Percentiles rank a stretch among this genome's conserved stretches.
Evolutionary conservation across 768 basidiomycete genomes (phyloP).

Genomic region (Naganishia vaughanmartiniae): DNA sequence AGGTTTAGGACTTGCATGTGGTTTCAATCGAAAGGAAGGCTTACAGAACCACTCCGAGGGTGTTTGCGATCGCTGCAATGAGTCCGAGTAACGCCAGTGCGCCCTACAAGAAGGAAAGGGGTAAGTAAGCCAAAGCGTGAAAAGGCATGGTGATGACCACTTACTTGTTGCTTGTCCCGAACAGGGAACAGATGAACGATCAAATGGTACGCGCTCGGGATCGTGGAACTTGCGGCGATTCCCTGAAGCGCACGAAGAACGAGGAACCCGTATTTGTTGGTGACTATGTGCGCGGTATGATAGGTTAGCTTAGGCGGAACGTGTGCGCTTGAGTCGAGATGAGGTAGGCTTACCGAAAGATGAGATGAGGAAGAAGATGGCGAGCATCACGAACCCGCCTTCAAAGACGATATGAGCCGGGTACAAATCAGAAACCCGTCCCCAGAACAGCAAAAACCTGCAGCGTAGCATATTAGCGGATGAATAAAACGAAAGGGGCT

Average conservation of each 20-base stretch:
- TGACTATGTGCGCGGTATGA: slow-evolving; percentile 29
- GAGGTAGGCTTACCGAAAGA: slow-evolving; percentile 54
- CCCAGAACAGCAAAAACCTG: slow-evolving; percentile 47
- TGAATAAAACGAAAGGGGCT: too few species aligned
- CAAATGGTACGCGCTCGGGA: slow-evolving; percentile 58
- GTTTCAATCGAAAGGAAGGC: slow-evolving; percentile 1
- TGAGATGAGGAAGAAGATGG: slow-evolving; percentile 56
- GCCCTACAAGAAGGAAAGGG: slow-evolving; percentile 42
- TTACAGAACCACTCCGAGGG: slow-evolving; percentile 46
- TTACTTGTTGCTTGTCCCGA: slow-evolving; percentile 52
- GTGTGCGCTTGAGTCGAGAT: slow-evolving; percentile 19
- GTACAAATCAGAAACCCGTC: slow-evolving; percentile 46
- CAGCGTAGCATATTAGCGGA: slow-evolving; percentile 19
- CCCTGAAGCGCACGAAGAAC: slow-evolving; percentile 60
- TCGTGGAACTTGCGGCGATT: slow-evolving; percentile 57
- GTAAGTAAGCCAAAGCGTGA: neutral
- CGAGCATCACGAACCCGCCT: slow-evolving; percentile 54
- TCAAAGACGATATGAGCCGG: slow-evolving; percentile 55
- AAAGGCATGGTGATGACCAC: neutral
- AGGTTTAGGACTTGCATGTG: slow-evolving; percentile 45
- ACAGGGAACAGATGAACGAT: slow-evolving; percentile 60
- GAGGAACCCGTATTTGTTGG: slow-evolving; percentile 57
- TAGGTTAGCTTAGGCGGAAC: too few species aligned
- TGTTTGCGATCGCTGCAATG: slow-evolving; percentile 57
- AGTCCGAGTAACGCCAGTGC: slow-evolving; percentile 59